phyloP scores from a whole-genome alignment of 1,284 basidiomycete genomes.

The Fomes fomentarius region DNA sequence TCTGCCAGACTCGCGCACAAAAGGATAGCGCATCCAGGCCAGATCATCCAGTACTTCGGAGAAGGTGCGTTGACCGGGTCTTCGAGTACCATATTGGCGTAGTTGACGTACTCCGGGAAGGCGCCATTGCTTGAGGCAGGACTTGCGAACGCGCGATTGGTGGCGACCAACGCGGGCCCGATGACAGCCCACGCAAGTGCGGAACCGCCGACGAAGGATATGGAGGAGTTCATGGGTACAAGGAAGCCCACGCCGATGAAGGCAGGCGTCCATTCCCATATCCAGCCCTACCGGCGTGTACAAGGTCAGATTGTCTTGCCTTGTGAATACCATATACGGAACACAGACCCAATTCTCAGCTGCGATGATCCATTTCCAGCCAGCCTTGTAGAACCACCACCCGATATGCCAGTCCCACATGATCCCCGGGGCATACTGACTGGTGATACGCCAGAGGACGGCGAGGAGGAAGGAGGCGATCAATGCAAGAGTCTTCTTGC shows the following conservation, averaged over 20 bases:
- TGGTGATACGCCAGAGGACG: conserved; percentile 59
- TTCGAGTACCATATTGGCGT: conserved; percentile 37
- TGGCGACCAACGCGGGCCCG: conserved; percentile 56
- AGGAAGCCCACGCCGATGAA: conserved; percentile 42
- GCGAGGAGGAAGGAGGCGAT: conserved; percentile 50
- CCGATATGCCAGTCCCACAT: conserved; percentile 35
- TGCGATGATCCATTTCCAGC: conserved; percentile 30
- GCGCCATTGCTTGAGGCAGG: conserved; percentile 35
- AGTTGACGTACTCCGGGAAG: conserved; percentile 46
- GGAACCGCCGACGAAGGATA: conserved; percentile 56
- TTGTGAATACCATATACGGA: no score
- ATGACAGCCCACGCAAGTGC: conserved; percentile 68
- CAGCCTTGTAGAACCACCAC: conserved; percentile 31
- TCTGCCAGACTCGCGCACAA: conserved; percentile 43
- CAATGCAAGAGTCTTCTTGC: conserved; percentile 60
- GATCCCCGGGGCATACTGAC: conserved; percentile 63
- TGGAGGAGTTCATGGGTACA: conserved; percentile 25
- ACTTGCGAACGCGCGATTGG: conserved; percentile 51
- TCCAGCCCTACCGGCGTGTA: conserved; percentile 43
- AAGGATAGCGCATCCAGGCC: conserved; percentile 61
- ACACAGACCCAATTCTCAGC: conserved; percentile 27
- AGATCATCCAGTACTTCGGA: conserved; percentile 71
- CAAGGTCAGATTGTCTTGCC: conserved; percentile 27
- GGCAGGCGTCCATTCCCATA: conserved; percentile 39
- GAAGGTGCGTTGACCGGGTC: conserved; percentile 47